Conservation (phyloP, 495 filamentous ascomycete genomes). For the Penicillium diatomitis region DNA sequence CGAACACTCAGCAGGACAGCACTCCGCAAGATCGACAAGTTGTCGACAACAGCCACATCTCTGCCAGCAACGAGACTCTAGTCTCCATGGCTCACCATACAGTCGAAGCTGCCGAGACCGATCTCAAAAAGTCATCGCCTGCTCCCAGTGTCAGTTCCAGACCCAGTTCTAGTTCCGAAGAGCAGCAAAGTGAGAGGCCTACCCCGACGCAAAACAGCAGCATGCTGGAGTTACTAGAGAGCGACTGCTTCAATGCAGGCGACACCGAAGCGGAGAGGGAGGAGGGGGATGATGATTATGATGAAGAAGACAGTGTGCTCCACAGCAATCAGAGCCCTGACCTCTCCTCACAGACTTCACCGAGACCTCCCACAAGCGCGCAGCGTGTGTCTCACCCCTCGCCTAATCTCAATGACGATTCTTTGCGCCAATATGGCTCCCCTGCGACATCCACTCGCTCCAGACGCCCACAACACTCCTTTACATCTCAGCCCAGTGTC, state of each 20-base stretch:
- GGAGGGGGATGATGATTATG: conserved; percentile 1
- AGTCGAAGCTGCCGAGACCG: neutral
- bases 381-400: conserved; percentile 3
- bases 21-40: conserved; percentile 13
- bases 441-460: conserved; percentile 9
- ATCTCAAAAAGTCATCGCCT: neutral
- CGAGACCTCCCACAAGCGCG: conserved; percentile 7
- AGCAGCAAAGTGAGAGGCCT: neutral
- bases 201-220: conserved; percentile 1
- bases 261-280: conserved; percentile 7
- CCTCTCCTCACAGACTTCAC: conserved; percentile 7
- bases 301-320: conserved; percentile 7
- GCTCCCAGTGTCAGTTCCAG: neutral
- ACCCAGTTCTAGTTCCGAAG: neutral
- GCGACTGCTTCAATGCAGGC: conserved; percentile 10
- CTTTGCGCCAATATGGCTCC: conserved; percentile 1
- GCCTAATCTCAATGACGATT: conserved; percentile 3
- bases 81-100: conserved; percentile 3
- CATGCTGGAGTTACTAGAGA: conserved; percentile 3
- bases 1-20: neutral
- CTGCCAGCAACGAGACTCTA: conserved; percentile 7
- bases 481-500: conserved; percentile 5
- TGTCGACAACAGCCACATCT: conserved; percentile 9
- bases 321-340: conserved; percentile 8
- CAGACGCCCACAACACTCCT: neutral